A percentile compares a stretch with the other conserved stretches of the same genome.
Conservation (phyloP, 495 filamentous ascomycete species). For the Schizothecium vesticola region DNA sequence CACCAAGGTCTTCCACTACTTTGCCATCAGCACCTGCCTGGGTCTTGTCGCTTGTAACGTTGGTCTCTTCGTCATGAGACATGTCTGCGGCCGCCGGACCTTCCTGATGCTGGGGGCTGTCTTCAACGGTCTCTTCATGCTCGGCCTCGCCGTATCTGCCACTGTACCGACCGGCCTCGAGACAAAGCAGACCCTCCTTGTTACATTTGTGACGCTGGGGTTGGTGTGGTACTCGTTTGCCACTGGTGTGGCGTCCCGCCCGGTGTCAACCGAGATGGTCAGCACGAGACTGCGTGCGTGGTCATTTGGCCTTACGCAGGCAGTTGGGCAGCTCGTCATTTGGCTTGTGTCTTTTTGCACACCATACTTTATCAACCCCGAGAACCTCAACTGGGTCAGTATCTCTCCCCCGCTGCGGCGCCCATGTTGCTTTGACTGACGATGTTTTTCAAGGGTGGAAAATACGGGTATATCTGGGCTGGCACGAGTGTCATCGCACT, state of each 20-base stretch:
- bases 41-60: constrained; percentile 31
- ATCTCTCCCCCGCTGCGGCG: not conserved
- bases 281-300: constrained; percentile 4
- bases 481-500: constrained; percentile 39
- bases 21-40: constrained; percentile 34
- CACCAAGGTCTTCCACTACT: constrained; percentile 36
- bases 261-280: constrained; percentile 5
- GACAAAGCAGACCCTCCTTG: not conserved
- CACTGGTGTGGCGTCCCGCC: not conserved
- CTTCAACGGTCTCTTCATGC: constrained; percentile 31
- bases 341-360: constrained; percentile 16
- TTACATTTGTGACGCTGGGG: not conserved
- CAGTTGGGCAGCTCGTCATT: not conserved
- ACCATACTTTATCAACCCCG: constrained; percentile 23
- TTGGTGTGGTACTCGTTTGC: not conserved
- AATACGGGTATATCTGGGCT: constrained; percentile 50
- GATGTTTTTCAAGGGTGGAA: constrained; percentile 26
- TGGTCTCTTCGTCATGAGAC: constrained; percentile 35
- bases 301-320: not conserved
- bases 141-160: constrained; percentile 33
- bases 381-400: constrained; percentile 41
- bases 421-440: not conserved
- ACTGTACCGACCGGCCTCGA: constrained; percentile 1
- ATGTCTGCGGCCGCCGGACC: constrained; percentile 31
- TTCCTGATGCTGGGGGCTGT: constrained; percentile 33